Percentiles rank a stretch among this genome's conserved stretches.
phyloP scores from a whole-genome alignment of 176 grass and related monocot genomes.

The Juncus effusus region DNA sequence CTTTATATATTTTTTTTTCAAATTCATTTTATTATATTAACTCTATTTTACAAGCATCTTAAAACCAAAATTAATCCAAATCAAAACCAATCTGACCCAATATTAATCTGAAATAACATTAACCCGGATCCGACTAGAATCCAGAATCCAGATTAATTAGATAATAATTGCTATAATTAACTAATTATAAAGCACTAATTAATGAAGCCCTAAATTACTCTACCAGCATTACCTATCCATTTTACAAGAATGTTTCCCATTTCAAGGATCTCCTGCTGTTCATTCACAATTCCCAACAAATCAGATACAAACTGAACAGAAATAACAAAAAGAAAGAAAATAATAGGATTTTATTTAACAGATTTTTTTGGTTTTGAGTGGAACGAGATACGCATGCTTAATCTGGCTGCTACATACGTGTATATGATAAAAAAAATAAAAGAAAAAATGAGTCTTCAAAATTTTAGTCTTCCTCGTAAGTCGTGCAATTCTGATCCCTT shows the following conservation, averaged over 20 bases:
- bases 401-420: neutral
- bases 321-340: constrained; percentile 3
- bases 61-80: neutral
- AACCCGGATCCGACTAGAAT: neutral
- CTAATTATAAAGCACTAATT: constrained; percentile 16
- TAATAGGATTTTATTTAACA: neutral
- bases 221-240: neutral
- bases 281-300: constrained; percentile 5
- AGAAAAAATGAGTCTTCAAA: no score
- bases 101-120: neutral
- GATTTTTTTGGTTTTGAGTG: constrained; percentile 12
- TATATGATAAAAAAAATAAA: no score
- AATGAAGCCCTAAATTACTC: constrained; percentile 8
- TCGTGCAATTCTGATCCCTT: no score
- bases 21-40: neutral
- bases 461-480: no score
- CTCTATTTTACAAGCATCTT: neutral
- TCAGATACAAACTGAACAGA: neutral
- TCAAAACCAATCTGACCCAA: neutral
- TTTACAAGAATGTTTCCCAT: constrained; percentile 13
- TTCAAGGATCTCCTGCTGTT: constrained; percentile 7
- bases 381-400: constrained; percentile 28
- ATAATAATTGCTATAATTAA: constrained; percentile 14
- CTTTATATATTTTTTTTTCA: neutral
- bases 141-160: neutral